These are phyloP conservation scores for Vitis hybrid DNA, from an alignment of 177 flowering plant genomes.

Conservation along the genomic window DNA sequence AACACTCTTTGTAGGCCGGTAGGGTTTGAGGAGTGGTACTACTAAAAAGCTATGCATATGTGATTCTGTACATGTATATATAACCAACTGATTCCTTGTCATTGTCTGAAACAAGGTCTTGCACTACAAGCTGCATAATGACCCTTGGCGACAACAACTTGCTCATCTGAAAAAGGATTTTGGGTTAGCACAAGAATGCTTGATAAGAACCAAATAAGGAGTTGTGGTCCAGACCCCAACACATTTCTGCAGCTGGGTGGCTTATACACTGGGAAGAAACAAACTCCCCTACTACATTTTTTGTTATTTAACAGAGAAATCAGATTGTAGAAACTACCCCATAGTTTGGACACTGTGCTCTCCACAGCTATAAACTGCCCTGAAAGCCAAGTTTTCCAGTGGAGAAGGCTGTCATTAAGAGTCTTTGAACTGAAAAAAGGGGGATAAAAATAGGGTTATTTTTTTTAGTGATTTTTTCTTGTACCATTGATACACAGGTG, in stretches of 20 bases:
- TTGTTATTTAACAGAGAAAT: too few relatives aligned
- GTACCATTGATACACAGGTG: background rate
- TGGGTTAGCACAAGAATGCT: conserved; percentile 70
- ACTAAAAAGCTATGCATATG: too few relatives aligned
- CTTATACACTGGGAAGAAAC: background rate
- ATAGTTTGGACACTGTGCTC: background rate
- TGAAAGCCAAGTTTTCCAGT: background rate
- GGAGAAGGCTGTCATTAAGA: background rate
- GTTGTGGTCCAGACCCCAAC: too few relatives aligned
- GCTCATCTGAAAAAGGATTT: conserved; percentile 44
- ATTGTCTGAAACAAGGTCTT: conserved; percentile 45
- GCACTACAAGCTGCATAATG: conserved; percentile 87
- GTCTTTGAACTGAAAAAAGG: background rate
- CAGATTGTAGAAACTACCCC: too few relatives aligned
- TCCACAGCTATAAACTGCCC: background rate
- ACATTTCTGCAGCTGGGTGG: too few relatives aligned
- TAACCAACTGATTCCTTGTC: background rate
- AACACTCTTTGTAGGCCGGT: too few relatives aligned
- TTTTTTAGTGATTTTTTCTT: background rate
- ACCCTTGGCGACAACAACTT: conserved; percentile 76
- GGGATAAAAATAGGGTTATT: background rate
- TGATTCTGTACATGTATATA: background rate
- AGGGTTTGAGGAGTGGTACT: too few relatives aligned
- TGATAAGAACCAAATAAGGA: conserved; percentile 20
- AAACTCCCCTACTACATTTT: background rate